A percentile compares a stretch with the other conserved stretches of the same genome.
Evolutionary conservation across 495 filamentous ascomycete species (phyloP).

Genomic region (Rhypophila decipiens): DNA sequence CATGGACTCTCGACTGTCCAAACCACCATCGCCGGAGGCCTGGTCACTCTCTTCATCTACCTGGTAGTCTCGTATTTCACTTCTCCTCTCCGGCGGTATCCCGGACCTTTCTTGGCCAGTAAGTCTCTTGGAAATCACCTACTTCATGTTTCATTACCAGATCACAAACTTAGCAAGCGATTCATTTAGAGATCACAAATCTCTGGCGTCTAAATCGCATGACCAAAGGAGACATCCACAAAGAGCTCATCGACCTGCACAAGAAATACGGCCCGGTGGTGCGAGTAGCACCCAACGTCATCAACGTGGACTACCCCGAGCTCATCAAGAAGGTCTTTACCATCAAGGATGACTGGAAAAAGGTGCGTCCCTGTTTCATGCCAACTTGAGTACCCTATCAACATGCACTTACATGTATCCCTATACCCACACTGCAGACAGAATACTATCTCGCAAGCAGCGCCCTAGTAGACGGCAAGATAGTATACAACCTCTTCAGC

Average conservation of each 20-base stretch:
- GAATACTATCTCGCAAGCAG: constrained; percentile 29
- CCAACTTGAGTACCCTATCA: background rate
- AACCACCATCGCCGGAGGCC: background rate
- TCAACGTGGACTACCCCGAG: constrained; percentile 31
- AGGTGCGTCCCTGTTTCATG: constrained; percentile 5
- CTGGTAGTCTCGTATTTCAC: background rate
- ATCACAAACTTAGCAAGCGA: background rate
- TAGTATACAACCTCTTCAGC: constrained; percentile 34
- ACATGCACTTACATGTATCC: background rate
- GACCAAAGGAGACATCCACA: constrained; percentile 10
- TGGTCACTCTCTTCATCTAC: background rate
- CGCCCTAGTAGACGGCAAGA: constrained; percentile 23
- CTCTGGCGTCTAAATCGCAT: constrained; percentile 18
- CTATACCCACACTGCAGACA: constrained; percentile 19
- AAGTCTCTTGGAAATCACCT: background rate
- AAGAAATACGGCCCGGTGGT: constrained; percentile 33
- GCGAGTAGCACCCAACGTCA: constrained; percentile 29
- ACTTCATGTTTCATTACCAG: background rate
- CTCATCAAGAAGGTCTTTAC: constrained; percentile 19
- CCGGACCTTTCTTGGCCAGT: constrained; percentile 33
- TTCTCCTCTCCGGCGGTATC: constrained; percentile 10
- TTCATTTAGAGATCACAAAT: constrained; percentile 13
- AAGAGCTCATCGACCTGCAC: constrained; percentile 21
- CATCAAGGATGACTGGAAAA: constrained; percentile 14
- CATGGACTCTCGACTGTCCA: background rate